Percentiles rank a stretch among this genome's conserved stretches.
phyloP scores from a whole-genome alignment of 2,329 filamentous ascomycete species.

The Pseudogymnoascus sp. region DNA sequence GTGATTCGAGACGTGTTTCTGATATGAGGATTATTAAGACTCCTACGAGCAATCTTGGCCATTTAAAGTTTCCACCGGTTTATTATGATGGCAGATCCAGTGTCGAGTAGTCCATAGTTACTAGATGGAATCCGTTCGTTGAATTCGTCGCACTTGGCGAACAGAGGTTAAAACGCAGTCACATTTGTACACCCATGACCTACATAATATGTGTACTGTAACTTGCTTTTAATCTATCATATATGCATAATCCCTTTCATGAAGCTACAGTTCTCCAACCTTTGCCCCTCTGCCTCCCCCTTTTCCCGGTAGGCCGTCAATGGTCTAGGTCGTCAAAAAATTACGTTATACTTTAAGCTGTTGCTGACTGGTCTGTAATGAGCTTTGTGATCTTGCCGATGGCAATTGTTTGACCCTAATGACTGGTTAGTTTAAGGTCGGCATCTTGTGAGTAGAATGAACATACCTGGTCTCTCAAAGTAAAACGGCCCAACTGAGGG shows the following conservation, averaged over 20 bases:
- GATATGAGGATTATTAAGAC: neutral
- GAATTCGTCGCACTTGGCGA: neutral
- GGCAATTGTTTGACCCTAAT: constrained; percentile 93
- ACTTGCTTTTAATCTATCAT: constrained; percentile 10
- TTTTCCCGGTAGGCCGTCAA: neutral
- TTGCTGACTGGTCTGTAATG: constrained; percentile 36
- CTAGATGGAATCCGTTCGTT: neutral
- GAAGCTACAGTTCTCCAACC: constrained; percentile 8
- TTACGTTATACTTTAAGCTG: constrained; percentile 4
- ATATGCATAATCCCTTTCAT: constrained; percentile 5
- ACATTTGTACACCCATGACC: neutral
- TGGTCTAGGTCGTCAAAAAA: neutral
- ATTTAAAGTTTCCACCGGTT: neutral
- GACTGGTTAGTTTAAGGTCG: constrained; percentile 14
- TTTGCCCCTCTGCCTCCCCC: neutral
- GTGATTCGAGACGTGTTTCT: constrained; percentile 1
- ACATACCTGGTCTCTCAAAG: constrained; percentile 74
- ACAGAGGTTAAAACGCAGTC: neutral
- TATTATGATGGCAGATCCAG: neutral
- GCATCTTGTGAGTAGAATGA: constrained; percentile 22
- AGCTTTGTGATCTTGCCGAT: constrained; percentile 99
- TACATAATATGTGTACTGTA: neutral
- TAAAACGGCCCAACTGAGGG: constrained; percentile 86
- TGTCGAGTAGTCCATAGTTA: neutral
- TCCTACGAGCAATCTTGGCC: neutral